Evolutionary conservation across 2,329 filamentous ascomycete genomes (phyloP).

Genomic region (Ascochyta viciae-villosae): DNA sequence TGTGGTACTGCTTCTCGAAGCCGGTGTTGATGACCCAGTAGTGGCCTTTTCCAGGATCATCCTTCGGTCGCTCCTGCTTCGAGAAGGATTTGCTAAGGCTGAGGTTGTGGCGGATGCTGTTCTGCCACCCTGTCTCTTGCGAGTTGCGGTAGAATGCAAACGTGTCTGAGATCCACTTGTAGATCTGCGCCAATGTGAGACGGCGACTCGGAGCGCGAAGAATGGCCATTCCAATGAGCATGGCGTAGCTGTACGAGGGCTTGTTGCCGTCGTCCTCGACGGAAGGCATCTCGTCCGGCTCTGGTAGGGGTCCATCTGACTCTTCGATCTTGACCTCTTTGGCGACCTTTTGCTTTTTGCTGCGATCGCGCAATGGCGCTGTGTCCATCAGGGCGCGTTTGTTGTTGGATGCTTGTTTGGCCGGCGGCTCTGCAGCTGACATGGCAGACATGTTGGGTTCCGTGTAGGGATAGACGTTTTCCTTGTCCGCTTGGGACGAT

Average conservation of each 20-base stretch:
- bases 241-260: slow-evolving; percentile 90
- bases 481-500: slow-evolving; percentile 56
- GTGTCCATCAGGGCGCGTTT: slow-evolving; percentile 75
- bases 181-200: slow-evolving; percentile 91
- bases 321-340: slow-evolving; percentile 57
- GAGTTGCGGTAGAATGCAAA: slow-evolving; percentile 82
- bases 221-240: slow-evolving; percentile 96
- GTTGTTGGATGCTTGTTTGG: slow-evolving; percentile 40
- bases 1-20: slow-evolving; percentile 87
- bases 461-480: slow-evolving; percentile 55
- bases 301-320: slow-evolving; percentile 64
- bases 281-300: slow-evolving; percentile 78
- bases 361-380: slow-evolving; percentile 73
- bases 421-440: slow-evolving; percentile 35
- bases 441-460: slow-evolving; percentile 45
- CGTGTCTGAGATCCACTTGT: slow-evolving; percentile 98
- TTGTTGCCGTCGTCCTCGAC: slow-evolving; percentile 88
- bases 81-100: slow-evolving; percentile 96
- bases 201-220: slow-evolving; percentile 82
- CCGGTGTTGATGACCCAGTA: slow-evolving; percentile 96
- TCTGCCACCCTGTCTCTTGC: slow-evolving; percentile 93
- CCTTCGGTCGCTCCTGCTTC: slow-evolving; percentile 94
- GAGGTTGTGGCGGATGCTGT: slow-evolving; percentile 97
- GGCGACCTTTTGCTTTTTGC: slow-evolving; percentile 71
- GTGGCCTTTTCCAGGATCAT: slow-evolving; percentile 96